A percentile compares a stretch with the other conserved stretches of the same genome.
These are phyloP conservation scores for Teunomyces stri DNA, from an alignment of 805 yeast genomes.

Conservation along the genomic window DNA sequence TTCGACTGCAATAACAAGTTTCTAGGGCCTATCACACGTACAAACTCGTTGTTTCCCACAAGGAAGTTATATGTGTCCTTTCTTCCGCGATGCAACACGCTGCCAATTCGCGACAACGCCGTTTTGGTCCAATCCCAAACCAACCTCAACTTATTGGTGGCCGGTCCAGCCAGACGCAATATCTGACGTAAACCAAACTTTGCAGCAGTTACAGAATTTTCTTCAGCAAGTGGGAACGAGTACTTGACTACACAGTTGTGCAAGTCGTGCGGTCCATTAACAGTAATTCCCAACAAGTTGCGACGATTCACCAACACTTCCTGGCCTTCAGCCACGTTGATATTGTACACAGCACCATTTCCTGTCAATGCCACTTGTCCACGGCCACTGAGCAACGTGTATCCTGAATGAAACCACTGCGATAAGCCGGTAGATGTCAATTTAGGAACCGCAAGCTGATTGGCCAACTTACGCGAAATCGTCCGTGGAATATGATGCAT, in stretches of 20 bases:
- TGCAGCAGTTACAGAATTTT: not conserved
- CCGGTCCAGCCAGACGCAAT: not conserved
- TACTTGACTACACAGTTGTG: slow-evolving; percentile 35
- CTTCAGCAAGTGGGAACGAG: slow-evolving; percentile 12
- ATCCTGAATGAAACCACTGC: slow-evolving; percentile 38
- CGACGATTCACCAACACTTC: slow-evolving; percentile 45
- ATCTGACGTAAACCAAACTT: not conserved
- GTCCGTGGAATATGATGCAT: slow-evolving; percentile 38
- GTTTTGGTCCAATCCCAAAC: not conserved
- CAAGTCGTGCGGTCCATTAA: slow-evolving; percentile 48
- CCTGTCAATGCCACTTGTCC: slow-evolving; percentile 58
- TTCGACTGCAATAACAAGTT: slow-evolving; percentile 48
- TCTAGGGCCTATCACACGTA: slow-evolving; percentile 56
- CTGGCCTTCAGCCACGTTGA: slow-evolving; percentile 45
- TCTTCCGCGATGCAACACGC: not conserved
- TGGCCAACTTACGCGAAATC: slow-evolving; percentile 33
- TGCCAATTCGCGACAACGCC: not conserved
- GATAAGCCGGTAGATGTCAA: slow-evolving; percentile 41
- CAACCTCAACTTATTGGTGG: not conserved
- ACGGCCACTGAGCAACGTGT: slow-evolving; percentile 51
- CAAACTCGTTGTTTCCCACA: slow-evolving; percentile 42
- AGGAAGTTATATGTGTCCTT: slow-evolving; percentile 8
- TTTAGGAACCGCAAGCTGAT: slow-evolving; percentile 17
- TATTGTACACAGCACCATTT: slow-evolving; percentile 50
- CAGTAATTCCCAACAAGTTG: slow-evolving; percentile 49